Base-by-base conservation (phyloP, 2,329 filamentous ascomycete species). In the Nigrograna mackinnonii region DNA sequence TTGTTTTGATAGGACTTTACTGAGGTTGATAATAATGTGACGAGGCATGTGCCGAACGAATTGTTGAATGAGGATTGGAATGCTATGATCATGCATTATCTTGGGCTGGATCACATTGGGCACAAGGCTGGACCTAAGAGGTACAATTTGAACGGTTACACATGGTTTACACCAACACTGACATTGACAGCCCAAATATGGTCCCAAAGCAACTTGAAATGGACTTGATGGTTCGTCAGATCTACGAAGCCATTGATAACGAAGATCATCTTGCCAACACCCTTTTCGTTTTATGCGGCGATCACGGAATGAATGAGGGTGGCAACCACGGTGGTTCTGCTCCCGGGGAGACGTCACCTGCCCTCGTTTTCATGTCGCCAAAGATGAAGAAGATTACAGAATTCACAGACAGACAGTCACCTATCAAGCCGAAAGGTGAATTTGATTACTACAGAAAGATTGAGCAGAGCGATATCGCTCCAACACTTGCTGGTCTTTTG, bases 251-350 rank as follows among this genome's bases (percentile, higher is more conserved):
- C 5, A 87, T 99, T 51, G 79, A 87, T 58, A 78, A 77, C 4
- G 72, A 87, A 42, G 64, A 79, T 1, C 86, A 96, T 66, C 81
- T 96, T 1, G 64, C 81, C 22, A 87, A 87, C 4, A 91, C 92
- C 0, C 73, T 99, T 2, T 79, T 99, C 34, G 84, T 99, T 3
- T 72, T 99, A 5, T 90, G 86, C 43, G 94, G 94, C 42, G 95
- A 99, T 58, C 94, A 99, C 64, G 94, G 94, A n/a, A 99, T 99
- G 94, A 99, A 97, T 56, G 92, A 97, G 57, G 94, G 89, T 16
- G 94, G 94, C 2, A 97, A 97, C 55, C 94, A 99, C 64, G 94
- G 94, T 21, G 94, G 92, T 28, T 96, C 92, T 7, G 91, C 91
- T 0, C 82, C 90, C 2, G 92, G 94, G 32, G 94, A 99, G 73